phyloP scores from a whole-genome alignment of 257 asterid genomes.

The Cordia subcordata region DNA sequence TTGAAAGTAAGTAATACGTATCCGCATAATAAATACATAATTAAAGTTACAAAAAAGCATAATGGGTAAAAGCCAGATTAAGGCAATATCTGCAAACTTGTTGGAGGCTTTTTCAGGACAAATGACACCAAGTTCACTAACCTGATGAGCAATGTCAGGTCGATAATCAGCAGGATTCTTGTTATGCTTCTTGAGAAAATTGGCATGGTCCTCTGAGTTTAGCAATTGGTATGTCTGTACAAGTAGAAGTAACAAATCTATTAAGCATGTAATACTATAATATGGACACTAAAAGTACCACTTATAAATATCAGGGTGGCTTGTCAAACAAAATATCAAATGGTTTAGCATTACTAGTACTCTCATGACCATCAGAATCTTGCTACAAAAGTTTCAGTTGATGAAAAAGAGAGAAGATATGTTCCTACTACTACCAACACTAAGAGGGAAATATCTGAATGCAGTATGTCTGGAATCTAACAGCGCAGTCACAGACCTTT shows the following conservation, averaged over 20 bases:
- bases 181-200: conserved; percentile 47
- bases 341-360: no score
- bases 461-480: no score
- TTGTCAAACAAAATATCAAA: no score
- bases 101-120: no score
- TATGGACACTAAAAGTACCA: no score
- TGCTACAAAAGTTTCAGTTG: no score
- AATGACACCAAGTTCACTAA: conserved; percentile 24
- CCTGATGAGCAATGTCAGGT: conserved; percentile 91
- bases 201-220: conserved; percentile 79
- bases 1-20: no score
- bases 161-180: conserved; percentile 73
- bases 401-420: no score
- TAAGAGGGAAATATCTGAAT: not conserved
- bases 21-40: not conserved
- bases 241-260: conserved; percentile 1
- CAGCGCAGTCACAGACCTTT: conserved; percentile 43
- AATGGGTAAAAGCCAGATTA: no score
- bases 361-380: no score
- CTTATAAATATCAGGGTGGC: no score
- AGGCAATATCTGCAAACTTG: not conserved
- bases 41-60: not conserved
- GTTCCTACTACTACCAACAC: no score
- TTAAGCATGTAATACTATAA: not conserved
- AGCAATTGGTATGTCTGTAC: conserved; percentile 68